Evolutionary conservation across 129 eudicot species (phyloP), one percentile per base, ranked within the genome.

Genomic region (Artemisia annua): DNA sequence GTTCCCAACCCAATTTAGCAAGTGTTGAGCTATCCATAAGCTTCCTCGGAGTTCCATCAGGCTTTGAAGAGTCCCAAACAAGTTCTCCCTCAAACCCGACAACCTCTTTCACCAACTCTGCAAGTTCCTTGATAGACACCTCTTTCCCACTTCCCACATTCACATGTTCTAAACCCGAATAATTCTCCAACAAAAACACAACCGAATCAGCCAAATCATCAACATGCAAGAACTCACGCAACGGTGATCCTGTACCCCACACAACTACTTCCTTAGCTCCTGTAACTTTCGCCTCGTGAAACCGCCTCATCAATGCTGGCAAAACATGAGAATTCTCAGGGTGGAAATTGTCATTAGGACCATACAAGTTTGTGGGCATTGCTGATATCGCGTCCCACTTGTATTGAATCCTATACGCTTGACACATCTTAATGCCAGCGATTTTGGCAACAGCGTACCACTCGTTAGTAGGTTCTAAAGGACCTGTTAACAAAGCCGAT

Each of bases 21-120:
- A 95, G 87, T 48, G 71, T 85, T 0, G 97, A 88, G 75, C 89
- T 90, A 76, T 95, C 97, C 97, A 95, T 95, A 66, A 95, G 92
- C 90, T 95, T 95, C 84, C 99, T 90, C 1, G 99, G 99, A 8
- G 99, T 95, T 6, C 99, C 99, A 83, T 95, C 96, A 1, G 99
- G 99, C 78, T 90, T 95, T 0, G 82, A 83, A 54, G 55, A 52
- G 43, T 95, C 99, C 99, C 99, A 95, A 65, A 90, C 87, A 43
- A 95, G 73, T 75, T 88, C 94, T 7, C 99, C 99, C 24, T 86
- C 72, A 76, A 84, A 88, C 62, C 90, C 99, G 18, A 95, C 99
- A 53, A 90, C 96, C 57, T 95, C 97, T 78, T 86, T 95, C 67
- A 95, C 96, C 84, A 90, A 68, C 83, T 90, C 97, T 0, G 99